Conservation (phyloP, 805 yeast genomes). For the Isabelozyma gotoi region DNA sequence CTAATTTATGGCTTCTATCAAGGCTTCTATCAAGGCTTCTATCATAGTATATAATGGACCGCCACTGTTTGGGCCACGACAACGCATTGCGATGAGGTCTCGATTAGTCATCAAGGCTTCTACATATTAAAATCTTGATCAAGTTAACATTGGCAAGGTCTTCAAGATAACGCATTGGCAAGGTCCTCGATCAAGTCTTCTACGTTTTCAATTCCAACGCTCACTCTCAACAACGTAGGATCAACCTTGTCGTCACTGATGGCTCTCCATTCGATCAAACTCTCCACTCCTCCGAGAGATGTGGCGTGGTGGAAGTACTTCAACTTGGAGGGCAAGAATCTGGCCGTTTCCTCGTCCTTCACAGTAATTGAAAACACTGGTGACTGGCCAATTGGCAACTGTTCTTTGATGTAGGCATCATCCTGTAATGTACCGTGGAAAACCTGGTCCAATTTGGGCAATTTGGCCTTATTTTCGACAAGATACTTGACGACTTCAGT, state of each 20-base stretch:
- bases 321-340: slow-evolving; percentile 59
- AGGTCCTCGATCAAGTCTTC: slow-evolving; percentile 78
- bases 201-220: slow-evolving; percentile 77
- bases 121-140: no score
- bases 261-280: slow-evolving; percentile 88
- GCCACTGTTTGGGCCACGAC: no score
- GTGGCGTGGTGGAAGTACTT: slow-evolving; percentile 86
- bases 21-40: slow-evolving; percentile 17
- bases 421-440: slow-evolving; percentile 77
- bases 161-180: slow-evolving; percentile 41
- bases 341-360: slow-evolving; percentile 52
- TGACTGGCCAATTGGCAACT: slow-evolving; percentile 59
- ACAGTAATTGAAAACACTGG: slow-evolving; percentile 77
- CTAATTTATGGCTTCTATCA: no score
- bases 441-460: slow-evolving; percentile 49
- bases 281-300: slow-evolving; percentile 89
- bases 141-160: no score
- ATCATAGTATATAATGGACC: no score
- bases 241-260: slow-evolving; percentile 55
- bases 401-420: slow-evolving; percentile 64
- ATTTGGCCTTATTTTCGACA: slow-evolving; percentile 45
- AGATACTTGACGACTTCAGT: slow-evolving; percentile 60
- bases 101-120: no score
- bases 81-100: no score
- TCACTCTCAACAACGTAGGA: slow-evolving; percentile 64